These are phyloP conservation scores for Lonicera japonica DNA, from an alignment of 129 eudicot species.

Conservation along the genomic window DNA sequence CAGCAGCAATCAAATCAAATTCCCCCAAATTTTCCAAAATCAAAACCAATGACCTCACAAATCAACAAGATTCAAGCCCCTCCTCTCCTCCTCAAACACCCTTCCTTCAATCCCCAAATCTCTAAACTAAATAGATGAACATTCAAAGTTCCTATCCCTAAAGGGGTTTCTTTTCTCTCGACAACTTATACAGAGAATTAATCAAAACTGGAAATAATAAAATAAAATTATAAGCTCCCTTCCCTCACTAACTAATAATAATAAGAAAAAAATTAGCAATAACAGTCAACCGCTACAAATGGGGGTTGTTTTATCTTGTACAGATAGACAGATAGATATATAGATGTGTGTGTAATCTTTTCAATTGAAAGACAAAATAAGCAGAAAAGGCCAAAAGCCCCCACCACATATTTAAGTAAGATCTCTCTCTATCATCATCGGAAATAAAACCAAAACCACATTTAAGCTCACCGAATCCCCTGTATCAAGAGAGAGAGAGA, in stretches of 20 bases:
- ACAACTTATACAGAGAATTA: not conserved
- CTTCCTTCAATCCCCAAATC: not conserved
- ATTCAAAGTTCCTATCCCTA: constrained; percentile 19
- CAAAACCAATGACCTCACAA: not conserved
- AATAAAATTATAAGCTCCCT: too few relatives aligned
- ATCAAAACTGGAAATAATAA: too few relatives aligned
- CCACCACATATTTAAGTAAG: constrained; percentile 26
- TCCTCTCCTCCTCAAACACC: not conserved
- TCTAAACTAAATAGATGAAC: constrained; percentile 11
- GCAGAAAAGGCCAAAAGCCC: constrained; percentile 20
- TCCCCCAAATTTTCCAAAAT: constrained; percentile 5
- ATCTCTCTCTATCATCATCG: constrained; percentile 45
- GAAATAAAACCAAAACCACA: constrained; percentile 34
- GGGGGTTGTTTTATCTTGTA: constrained; percentile 1
- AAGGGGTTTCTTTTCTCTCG: constrained; percentile 3
- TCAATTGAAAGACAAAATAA: constrained; percentile 13
- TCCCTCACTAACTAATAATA: not conserved
- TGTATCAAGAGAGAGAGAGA: constrained; percentile 12
- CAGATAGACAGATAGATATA: too few relatives aligned
- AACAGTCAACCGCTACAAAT: not conserved
- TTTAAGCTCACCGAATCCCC: constrained; percentile 35
- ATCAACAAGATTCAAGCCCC: too few relatives aligned
- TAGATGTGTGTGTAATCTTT: not conserved
- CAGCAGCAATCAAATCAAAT: constrained; percentile 6
- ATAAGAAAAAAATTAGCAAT: not conserved